These are phyloP conservation scores for Boletus mariae DNA, from an alignment of 1,284 basidiomycete species.

Conservation along the genomic window DNA sequence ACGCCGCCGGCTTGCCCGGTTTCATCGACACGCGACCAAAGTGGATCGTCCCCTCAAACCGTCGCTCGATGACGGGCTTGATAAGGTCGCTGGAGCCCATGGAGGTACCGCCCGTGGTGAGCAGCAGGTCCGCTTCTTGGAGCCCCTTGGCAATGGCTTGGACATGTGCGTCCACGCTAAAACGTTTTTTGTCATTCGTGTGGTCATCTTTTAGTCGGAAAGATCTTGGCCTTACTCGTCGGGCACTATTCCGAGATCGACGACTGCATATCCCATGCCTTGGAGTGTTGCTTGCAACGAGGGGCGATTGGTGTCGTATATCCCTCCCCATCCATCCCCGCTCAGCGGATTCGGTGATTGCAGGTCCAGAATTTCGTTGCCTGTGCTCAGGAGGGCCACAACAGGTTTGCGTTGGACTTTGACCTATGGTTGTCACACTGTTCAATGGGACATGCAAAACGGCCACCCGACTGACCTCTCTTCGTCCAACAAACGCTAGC, in stretches of 20 bases:
- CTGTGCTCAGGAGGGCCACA: conserved; percentile 80
- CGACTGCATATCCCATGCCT: conserved; percentile 70
- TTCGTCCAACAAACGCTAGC: conserved; percentile 72
- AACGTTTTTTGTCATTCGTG: conserved; percentile 3
- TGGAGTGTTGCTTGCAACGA: conserved; percentile 68
- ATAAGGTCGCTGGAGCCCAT: conserved; percentile 87
- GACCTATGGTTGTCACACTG: conserved; percentile 41
- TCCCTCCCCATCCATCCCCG: conserved; percentile 59
- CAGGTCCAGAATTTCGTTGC: conserved; percentile 77
- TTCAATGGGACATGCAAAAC: background rate
- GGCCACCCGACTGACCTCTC: conserved; percentile 44
- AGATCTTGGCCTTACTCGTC: conserved; percentile 51
- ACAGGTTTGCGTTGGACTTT: conserved; percentile 66
- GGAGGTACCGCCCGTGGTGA: conserved; percentile 86
- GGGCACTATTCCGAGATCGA: conserved; percentile 77
- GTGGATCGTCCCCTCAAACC: conserved; percentile 70
- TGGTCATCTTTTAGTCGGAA: background rate
- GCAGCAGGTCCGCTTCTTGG: conserved; percentile 63
- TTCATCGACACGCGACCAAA: conserved; percentile 75
- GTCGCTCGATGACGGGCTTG: conserved; percentile 83
- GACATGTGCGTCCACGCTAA: conserved; percentile 61
- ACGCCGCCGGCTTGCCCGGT: conserved; percentile 83
- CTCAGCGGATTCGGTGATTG: conserved; percentile 38
- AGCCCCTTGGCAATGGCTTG: conserved; percentile 56
- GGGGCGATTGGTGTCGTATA: conserved; percentile 84